Base-by-base conservation (phyloP, 164 flowering plant species). In the Umbellularia californica region DNA sequence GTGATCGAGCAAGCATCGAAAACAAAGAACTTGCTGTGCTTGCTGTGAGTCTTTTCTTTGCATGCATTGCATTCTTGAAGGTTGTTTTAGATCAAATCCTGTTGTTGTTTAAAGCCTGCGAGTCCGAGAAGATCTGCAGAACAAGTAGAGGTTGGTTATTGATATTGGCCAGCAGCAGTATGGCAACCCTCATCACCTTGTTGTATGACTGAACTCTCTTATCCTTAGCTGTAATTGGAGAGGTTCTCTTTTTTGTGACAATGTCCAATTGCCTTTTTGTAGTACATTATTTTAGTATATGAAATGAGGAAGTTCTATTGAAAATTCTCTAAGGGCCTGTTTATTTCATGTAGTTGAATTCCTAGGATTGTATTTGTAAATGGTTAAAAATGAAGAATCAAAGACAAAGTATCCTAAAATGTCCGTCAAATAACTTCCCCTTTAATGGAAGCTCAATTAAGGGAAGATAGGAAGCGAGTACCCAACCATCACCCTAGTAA, bases 11-110 rank as follows among this genome's bases (percentile, higher is more conserved):
- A 67, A 82, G 71, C 65, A 67, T 90, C 80, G 89, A 87, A 72
- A 88, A 84, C 65, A 92, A 87, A 82, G 95, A 87, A 81, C 78
- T 91, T 5, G 85, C 85, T 0, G 83, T 90, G 24, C 71, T 93
- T 41, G 80, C 84, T 41, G 78, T 88, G 66, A 84, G 89, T 72
- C 82, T 91, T 68, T 81, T 74, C 81, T 83, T 88, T 63, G 79
- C 81, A 20, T 81, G 85, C 77, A 60, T 87, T 27, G 87, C 90
- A 28, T 69, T 85, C 74, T 75, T 89, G 71, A 90, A 84, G 88
- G 73, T 93, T 24, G 78, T 84, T 63, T 83, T 83, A 11, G 77
- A 78, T 25, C 79, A 77, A 70, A 52, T 86, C 14, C 71, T 80
- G 41, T 77, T 28, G 41, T 73, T 75, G 51, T 75, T 86, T 63